Conservation (phyloP, 2,329 filamentous ascomycete species). For the Neoscytalidium dimidiatum region DNA sequence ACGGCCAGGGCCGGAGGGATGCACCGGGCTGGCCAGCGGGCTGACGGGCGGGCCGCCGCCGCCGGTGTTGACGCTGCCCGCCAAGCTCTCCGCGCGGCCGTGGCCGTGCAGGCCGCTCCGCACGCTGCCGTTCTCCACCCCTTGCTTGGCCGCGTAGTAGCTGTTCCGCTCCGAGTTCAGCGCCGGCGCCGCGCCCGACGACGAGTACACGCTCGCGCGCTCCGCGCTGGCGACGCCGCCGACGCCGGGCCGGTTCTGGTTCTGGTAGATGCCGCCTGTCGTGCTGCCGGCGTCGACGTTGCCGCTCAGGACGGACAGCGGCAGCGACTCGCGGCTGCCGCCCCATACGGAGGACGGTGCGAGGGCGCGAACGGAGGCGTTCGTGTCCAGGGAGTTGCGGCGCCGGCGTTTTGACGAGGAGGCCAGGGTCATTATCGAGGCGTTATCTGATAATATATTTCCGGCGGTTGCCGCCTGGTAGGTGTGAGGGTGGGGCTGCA, state of each 20-base stretch:
- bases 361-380: conserved; percentile 82
- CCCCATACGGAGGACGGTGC: conserved; percentile 81
- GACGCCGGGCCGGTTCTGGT: conserved; percentile 55
- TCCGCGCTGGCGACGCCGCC: conserved; percentile 61
- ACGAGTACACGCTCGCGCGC: conserved; percentile 80
- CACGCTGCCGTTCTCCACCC: conserved; percentile 71
- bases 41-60: conserved; percentile 38
- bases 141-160: conserved; percentile 62
- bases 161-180: conserved; percentile 78
- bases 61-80: conserved; percentile 64
- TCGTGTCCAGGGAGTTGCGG: conserved; percentile 78
- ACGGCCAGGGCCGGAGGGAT: conserved; percentile 8
- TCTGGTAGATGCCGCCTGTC: conserved; percentile 54
- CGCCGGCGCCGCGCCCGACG: conserved; percentile 61
- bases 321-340: conserved; percentile 76
- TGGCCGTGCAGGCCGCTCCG: conserved; percentile 78
- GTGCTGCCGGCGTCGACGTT: conserved; percentile 60
- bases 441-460: conserved; percentile 80
- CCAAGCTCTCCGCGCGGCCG: conserved; percentile 78
- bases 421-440: conserved; percentile 80
- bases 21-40: conserved; percentile 58
- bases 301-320: conserved; percentile 74
- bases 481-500: conserved; percentile 66
- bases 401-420: conserved; percentile 79
- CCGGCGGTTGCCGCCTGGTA: conserved; percentile 80